phyloP scores from a whole-genome alignment of 1,284 basidiomycete species.

The Pseudozyma flocculosa region DNA sequence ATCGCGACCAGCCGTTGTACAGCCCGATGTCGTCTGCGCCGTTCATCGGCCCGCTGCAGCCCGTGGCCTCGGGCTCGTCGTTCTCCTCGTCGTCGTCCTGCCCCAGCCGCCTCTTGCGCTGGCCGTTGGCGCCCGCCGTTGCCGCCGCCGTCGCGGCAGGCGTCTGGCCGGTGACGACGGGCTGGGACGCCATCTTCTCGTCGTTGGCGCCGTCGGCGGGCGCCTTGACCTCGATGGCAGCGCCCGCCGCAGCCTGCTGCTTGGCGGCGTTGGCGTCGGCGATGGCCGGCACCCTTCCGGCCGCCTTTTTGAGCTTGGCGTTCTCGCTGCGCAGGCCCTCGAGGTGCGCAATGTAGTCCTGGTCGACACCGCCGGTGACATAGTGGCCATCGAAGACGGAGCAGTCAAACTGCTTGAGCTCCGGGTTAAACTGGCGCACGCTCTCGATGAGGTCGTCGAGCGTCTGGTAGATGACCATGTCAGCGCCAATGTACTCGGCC shows the following conservation, averaged over 20 bases:
- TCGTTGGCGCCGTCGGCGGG: constrained; percentile 29
- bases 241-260: constrained; percentile 15
- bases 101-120: constrained; percentile 20
- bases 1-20: constrained; percentile 47
- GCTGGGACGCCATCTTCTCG: constrained; percentile 24
- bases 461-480: constrained; percentile 97
- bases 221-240: constrained; percentile 9
- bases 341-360: constrained; percentile 75
- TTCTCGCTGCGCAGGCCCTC: constrained; percentile 83
- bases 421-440: constrained; percentile 83
- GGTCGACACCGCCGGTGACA: constrained; percentile 91
- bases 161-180: constrained; percentile 5
- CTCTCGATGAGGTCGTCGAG: constrained; percentile 82
- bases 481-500: constrained; percentile 84
- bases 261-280: constrained; percentile 25
- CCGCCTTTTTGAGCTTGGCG: constrained; percentile 63
- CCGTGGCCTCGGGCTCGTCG: constrained; percentile 30
- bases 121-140: constrained; percentile 9
- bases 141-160: constrained; percentile 1
- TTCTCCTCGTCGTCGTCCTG: constrained; percentile 25
- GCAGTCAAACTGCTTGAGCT: constrained; percentile 83
- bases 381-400: constrained; percentile 98
- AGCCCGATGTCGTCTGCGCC: constrained; percentile 53
- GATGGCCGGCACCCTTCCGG: constrained; percentile 25
- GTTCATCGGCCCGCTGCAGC: constrained; percentile 55